phyloP scores from a whole-genome alignment of 1,139 yeast species.

The Blastobotrys niveus region DNA sequence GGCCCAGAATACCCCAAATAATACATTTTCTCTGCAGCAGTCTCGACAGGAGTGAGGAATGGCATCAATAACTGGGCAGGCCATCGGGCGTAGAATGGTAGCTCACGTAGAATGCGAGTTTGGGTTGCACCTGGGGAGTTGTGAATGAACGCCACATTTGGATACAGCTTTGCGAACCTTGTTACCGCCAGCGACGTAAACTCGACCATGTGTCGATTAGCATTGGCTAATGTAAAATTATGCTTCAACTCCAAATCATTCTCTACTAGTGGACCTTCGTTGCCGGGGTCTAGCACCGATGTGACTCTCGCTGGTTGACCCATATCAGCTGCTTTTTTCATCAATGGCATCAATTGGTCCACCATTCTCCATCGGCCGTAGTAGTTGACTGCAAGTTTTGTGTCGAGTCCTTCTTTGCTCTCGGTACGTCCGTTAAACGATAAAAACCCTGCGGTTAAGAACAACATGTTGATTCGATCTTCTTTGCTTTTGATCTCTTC shows the following conservation, averaged over 20 bases:
- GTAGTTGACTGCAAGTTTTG: constrained; percentile 27
- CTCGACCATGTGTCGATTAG: constrained; percentile 18
- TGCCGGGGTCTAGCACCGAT: constrained; percentile 28
- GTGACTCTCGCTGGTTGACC: constrained; percentile 30
- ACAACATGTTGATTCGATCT: constrained; percentile 27
- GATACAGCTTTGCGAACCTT: constrained; percentile 26
- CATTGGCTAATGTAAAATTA: constrained; percentile 16
- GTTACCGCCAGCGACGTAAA: constrained; percentile 25
- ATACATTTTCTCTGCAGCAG: constrained; percentile 24
- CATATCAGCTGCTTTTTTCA: constrained; percentile 24
- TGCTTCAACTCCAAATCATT: constrained; percentile 29
- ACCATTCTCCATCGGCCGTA: constrained; percentile 30
- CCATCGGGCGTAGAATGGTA: constrained; percentile 26
- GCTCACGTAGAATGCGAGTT: constrained; percentile 22
- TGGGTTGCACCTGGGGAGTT: constrained; percentile 30
- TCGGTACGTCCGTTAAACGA: constrained; percentile 22
- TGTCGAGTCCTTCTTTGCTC: constrained; percentile 30
- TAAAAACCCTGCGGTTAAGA: constrained; percentile 27
- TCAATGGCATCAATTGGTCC: constrained; percentile 24
- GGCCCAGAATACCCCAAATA: constrained; percentile 22
- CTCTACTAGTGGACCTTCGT: constrained; percentile 21
- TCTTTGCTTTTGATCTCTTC: constrained; percentile 24
- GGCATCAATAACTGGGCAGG: constrained; percentile 8
- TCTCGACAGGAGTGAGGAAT: constrained; percentile 16
- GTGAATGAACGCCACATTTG: constrained; percentile 28